Evolutionary conservation across 768 basidiomycete species (phyloP).

Genomic region (Lentinula detonsa): DNA sequence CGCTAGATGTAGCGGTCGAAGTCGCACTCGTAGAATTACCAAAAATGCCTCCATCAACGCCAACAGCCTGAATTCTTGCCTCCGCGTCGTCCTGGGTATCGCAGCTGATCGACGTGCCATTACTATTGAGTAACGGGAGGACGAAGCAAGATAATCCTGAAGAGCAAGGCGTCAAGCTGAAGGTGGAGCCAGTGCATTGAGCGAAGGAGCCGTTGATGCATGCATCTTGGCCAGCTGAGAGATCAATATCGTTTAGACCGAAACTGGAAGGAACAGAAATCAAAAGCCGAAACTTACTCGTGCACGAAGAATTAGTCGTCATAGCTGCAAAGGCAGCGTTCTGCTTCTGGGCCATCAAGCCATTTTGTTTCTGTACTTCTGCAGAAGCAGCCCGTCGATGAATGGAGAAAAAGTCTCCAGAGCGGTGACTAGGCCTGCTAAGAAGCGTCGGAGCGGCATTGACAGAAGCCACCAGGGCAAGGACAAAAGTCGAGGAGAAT

Average conservation of each 20-base stretch:
- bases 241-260: conserved; percentile 7
- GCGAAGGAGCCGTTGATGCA: conserved; percentile 37
- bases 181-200: conserved; percentile 36
- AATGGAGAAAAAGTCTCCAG: neutral
- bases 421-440: neutral
- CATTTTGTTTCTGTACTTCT: conserved; percentile 33
- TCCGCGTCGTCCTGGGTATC: conserved; percentile 31
- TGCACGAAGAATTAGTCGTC: conserved; percentile 39
- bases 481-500: neutral
- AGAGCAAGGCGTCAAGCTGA: conserved; percentile 29
- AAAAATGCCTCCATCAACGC: conserved; percentile 37
- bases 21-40: conserved; percentile 16
- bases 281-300: conserved; percentile 23
- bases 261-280: neutral
- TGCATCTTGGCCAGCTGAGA: conserved; percentile 28
- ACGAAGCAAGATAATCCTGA: conserved; percentile 35
- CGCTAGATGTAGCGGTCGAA: neutral
- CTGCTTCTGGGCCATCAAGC: conserved; percentile 40
- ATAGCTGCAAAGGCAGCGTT: conserved; percentile 43
- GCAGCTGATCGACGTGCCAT: conserved; percentile 41
- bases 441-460: neutral
- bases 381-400: neutral
- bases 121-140: conserved; percentile 40
- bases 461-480: neutral
- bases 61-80: conserved; percentile 33